Conservation (phyloP, 768 basidiomycete species). For the Pleurotus giganteus region DNA sequence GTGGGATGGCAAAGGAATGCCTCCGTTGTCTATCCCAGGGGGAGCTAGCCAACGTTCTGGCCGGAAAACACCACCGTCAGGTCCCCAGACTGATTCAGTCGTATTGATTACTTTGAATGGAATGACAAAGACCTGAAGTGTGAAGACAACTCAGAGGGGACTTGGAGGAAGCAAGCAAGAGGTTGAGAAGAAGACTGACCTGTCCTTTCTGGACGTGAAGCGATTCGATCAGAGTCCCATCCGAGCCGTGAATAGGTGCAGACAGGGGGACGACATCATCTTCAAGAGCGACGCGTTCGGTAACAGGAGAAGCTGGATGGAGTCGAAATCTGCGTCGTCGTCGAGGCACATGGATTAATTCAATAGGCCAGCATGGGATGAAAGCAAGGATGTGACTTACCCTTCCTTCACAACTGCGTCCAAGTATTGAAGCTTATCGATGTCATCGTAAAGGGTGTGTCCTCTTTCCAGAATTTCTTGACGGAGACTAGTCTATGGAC, state of each 20-base stretch:
- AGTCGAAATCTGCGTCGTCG: conserved; percentile 30
- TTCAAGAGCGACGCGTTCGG: conserved; percentile 35
- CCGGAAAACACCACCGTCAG: conserved; percentile 30
- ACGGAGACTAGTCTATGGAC: conserved; percentile 29
- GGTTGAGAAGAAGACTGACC: conserved; percentile 19
- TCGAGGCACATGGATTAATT: not conserved
- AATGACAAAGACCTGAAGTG: conserved; percentile 28
- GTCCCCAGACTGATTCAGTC: conserved; percentile 33
- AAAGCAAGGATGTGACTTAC: conserved; percentile 15
- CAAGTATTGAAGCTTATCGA: conserved; percentile 35
- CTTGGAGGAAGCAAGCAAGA: not conserved
- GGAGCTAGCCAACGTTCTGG: conserved; percentile 34
- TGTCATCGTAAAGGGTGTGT: conserved; percentile 32
- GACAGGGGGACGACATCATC: conserved; percentile 42
- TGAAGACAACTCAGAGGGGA: not conserved
- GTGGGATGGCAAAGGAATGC: conserved; percentile 23
- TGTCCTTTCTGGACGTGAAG: conserved; percentile 35
- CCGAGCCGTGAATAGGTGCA: conserved; percentile 25
- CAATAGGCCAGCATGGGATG: not conserved
- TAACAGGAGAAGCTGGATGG: conserved; percentile 36
- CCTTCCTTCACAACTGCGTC: conserved; percentile 43
- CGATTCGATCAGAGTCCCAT: conserved; percentile 22
- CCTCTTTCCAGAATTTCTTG: conserved; percentile 30
- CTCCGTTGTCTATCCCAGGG: conserved; percentile 21
- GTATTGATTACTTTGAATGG: conserved; percentile 32